Percentiles rank a stretch among this genome's conserved stretches.
These are phyloP conservation scores for Cladosporium sp. DNA, from an alignment of 2,329 filamentous ascomycete genomes.

Conservation along the genomic window DNA sequence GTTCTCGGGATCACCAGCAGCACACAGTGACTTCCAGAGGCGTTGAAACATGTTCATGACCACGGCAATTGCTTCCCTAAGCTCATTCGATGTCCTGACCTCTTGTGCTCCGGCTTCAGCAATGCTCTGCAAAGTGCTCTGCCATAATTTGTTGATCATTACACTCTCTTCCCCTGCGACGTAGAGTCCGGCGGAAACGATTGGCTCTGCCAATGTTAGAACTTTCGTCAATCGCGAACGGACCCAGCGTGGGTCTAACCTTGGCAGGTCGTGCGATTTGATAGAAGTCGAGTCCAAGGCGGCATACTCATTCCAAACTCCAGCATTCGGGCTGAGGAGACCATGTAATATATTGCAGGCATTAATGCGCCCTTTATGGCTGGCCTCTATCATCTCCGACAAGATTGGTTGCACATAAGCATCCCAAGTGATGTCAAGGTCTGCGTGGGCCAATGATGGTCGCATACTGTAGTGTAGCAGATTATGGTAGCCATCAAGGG, in stretches of 20 bases:
- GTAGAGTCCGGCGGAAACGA: conserved; percentile 49
- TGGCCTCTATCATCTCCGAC: conserved; percentile 48
- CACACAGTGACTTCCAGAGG: conserved; percentile 56
- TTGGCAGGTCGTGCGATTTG: conserved; percentile 71
- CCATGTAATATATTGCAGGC: conserved; percentile 69
- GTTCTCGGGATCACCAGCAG: background rate
- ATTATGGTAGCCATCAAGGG: conserved; percentile 71
- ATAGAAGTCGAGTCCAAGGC: conserved; percentile 52
- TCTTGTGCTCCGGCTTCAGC: conserved; percentile 73
- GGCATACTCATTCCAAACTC: conserved; percentile 70
- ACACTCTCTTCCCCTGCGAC: conserved; percentile 21
- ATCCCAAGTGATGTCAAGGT: conserved; percentile 76
- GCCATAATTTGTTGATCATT: conserved; percentile 24
- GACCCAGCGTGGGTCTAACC: conserved; percentile 82
- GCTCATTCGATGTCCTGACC: conserved; percentile 81
- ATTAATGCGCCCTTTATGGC: conserved; percentile 52
- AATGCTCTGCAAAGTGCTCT: conserved; percentile 57
- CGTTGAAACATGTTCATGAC: conserved; percentile 65
- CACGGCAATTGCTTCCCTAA: conserved; percentile 71
- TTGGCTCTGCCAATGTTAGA: conserved; percentile 55
- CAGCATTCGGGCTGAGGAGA: conserved; percentile 57
- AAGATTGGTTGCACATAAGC: conserved; percentile 65
- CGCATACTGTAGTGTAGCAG: conserved; percentile 79
- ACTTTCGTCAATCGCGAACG: conserved; percentile 65
- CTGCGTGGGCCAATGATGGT: conserved; percentile 60